Percentiles rank a stretch among this genome's conserved stretches.
Conservation (phyloP, 169 alveolate species). For the Plasmodium malariae region DNA sequence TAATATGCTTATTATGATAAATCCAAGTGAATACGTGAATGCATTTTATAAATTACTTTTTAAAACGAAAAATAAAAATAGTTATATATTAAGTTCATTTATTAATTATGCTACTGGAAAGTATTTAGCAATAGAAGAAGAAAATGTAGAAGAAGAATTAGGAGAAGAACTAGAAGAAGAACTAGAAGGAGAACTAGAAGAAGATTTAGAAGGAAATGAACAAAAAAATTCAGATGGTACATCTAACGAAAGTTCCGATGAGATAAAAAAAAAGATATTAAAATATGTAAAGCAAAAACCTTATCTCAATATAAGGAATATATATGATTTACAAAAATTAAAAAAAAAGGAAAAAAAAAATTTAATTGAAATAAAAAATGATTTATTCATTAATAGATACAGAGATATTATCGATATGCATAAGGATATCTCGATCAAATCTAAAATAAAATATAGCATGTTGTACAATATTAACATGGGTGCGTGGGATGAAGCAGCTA, state of each 20-base stretch:
- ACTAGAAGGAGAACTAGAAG: not conserved
- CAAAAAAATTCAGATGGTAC: too few species aligned
- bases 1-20: conserved; percentile 50
- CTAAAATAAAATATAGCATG: conserved; percentile 7
- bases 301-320: not conserved
- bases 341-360: conserved; percentile 14
- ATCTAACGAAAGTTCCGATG: conserved; percentile 15
- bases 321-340: conserved; percentile 1
- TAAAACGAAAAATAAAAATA: conserved; percentile 57
- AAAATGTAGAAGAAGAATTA: conserved; percentile 5
- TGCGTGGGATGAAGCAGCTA: not conserved
- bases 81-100: conserved; percentile 51
- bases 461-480: conserved; percentile 27
- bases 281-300: conserved; percentile 17
- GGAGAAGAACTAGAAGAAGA: not conserved
- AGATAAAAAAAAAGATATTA: conserved; percentile 11
- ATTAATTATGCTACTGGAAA: conserved; percentile 19
- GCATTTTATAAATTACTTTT: conserved; percentile 58
- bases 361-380: conserved; percentile 14
- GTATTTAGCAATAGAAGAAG: not conserved
- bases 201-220: conserved; percentile 7
- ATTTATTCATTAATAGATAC: conserved; percentile 40
- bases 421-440: conserved; percentile 12
- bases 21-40: conserved; percentile 17
- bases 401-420: conserved; percentile 22